These are phyloP conservation scores for Trametes villosa DNA, from an alignment of 768 basidiomycete species.

Conservation along the genomic window DNA sequence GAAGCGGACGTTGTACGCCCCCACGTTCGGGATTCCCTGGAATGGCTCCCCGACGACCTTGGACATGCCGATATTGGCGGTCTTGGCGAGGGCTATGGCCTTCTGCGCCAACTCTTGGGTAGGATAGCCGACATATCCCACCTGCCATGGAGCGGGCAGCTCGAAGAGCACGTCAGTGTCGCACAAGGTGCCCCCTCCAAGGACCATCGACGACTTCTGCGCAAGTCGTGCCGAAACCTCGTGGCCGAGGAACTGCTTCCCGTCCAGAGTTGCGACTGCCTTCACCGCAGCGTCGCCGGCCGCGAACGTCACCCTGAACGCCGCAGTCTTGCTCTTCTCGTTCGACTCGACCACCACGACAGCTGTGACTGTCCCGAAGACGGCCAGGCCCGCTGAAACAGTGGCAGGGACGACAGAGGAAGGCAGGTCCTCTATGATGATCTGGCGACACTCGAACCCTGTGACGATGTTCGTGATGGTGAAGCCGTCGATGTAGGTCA, in stretches of 20 bases:
- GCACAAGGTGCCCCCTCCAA: conserved; percentile 44
- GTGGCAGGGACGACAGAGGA: conserved; percentile 35
- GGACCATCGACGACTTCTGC: conserved; percentile 41
- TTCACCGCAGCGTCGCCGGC: conserved; percentile 52
- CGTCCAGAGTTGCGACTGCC: conserved; percentile 59
- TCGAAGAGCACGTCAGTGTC: conserved; percentile 61
- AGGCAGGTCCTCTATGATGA: conserved; percentile 59
- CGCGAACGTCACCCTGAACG: conserved; percentile 49
- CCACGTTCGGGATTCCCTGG: conserved; percentile 60
- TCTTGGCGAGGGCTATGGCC: conserved; percentile 51
- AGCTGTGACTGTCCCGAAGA: conserved; percentile 52
- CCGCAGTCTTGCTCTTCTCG: neutral
- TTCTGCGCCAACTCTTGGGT: conserved; percentile 50
- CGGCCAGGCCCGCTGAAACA: conserved; percentile 44
- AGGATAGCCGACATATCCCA: conserved; percentile 67
- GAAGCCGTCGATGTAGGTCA: conserved; percentile 65
- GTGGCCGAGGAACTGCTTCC: conserved; percentile 41
- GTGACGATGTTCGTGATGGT: conserved; percentile 59
- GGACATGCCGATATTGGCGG: conserved; percentile 41
- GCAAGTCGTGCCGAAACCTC: conserved; percentile 51
- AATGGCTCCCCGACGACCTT: conserved; percentile 55
- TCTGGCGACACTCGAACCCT: conserved; percentile 70
- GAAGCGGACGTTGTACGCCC: conserved; percentile 64
- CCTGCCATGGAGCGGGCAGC: conserved; percentile 61
- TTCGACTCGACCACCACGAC: conserved; percentile 35